These are phyloP conservation scores for Zymoseptoria pseudotritici DNA, from an alignment of 2,329 filamentous ascomycete genomes.

Conservation along the genomic window DNA sequence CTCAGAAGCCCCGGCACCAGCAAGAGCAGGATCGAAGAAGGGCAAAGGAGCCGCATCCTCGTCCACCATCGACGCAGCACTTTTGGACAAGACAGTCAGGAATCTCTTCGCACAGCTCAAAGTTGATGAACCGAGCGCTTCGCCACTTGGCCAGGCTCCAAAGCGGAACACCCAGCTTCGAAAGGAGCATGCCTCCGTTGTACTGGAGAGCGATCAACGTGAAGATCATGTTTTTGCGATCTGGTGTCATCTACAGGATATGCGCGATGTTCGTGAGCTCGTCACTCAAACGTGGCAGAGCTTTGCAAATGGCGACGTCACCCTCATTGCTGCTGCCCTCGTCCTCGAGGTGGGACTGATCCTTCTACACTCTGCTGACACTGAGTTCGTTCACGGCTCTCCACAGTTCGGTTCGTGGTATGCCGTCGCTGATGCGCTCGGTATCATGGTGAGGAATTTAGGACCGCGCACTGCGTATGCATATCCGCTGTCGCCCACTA, in stretches of 20 bases:
- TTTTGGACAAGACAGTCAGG: background rate
- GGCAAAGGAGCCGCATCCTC: background rate
- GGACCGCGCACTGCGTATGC: background rate
- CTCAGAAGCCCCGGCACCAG: background rate
- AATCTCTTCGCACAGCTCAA: slow-evolving; percentile 8
- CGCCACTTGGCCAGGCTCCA: background rate
- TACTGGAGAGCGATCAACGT: background rate
- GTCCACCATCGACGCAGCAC: background rate
- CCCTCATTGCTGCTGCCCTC: background rate
- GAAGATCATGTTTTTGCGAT: slow-evolving; percentile 2
- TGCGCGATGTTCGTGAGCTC: slow-evolving; percentile 2
- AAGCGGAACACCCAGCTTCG: background rate
- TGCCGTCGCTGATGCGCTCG: slow-evolving; percentile 1
- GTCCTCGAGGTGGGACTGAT: slow-evolving; percentile 4
- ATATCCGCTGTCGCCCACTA: background rate
- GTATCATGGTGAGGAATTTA: background rate
- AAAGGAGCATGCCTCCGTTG: background rate
- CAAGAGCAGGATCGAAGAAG: background rate
- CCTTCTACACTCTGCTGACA: slow-evolving; percentile 3
- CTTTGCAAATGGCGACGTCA: slow-evolving; percentile 4
- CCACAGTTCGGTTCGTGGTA: background rate
- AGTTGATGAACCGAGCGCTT: slow-evolving; percentile 6
- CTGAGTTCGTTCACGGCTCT: background rate
- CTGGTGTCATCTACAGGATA: slow-evolving; percentile 8
- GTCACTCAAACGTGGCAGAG: slow-evolving; percentile 4